Evolutionary conservation across 345 rosid species (phyloP), one percentile per base, ranked within the genome.

Genomic region (Lepidium aucheri): DNA sequence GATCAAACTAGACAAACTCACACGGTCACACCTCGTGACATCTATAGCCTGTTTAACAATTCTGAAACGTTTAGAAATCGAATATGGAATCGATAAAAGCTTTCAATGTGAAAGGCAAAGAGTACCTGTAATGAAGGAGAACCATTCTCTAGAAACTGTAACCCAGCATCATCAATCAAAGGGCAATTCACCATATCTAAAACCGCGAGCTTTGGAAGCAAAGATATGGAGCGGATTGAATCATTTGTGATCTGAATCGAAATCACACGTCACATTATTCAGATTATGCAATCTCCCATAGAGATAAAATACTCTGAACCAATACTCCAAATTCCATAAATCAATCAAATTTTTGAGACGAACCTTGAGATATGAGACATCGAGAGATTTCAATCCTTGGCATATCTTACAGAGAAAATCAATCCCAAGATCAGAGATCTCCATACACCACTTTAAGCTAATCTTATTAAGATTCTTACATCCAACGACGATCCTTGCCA

Each of bases 391-490:
- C 83, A 93, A 78, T 7, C 53, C 76, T 8, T 36, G 13, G 57
- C 94, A 85, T 65, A 90, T 93, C 76, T 85, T 88, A 76, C 92
- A 86, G 80, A 93, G 77, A 58, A 93, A 90, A 77, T 90, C 91
- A 51, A 93, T 72, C 40, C 91, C 94, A 10, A 90, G 63, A 78
- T 90, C 94, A 33, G 87, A 77, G 53, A 90, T 86, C 87, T 93
- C 89, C 89, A 90, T 73, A 64, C 98, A 93, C 98, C 98, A 93
- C 65, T 86, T 93, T 85, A 93, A 77, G 77, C 98, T 88, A 61
- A 90, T 53, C 74, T 70, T 86, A 73, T 85, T 89, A 64, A 93
- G 70, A 32, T 75, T 81, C 52, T 50, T 58, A 58, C 97, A 88
- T 20, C 88, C 81, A 13, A 90, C 74, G 13, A 84, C 97, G 40